phyloP scores from a whole-genome alignment of 1,284 basidiomycete species.

The Ustilago bromivora region DNA sequence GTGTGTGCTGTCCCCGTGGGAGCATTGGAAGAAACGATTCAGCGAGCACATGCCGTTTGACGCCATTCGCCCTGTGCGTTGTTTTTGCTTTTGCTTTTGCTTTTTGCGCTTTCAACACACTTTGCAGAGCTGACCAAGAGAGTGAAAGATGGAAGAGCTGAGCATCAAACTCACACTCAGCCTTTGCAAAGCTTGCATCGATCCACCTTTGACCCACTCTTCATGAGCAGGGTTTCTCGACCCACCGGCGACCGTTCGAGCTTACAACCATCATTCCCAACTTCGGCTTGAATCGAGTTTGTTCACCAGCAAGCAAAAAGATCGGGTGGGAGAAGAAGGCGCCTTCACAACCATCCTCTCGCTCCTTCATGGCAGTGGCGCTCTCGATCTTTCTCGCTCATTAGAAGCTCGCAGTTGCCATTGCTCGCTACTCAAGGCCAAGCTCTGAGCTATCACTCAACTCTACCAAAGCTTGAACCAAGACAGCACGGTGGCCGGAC shows the following conservation, averaged over 20 bases:
- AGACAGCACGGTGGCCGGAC: neutral
- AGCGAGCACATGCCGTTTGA: slow-evolving; percentile 1
- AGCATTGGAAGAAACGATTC: neutral
- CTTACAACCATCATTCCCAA: slow-evolving; percentile 1
- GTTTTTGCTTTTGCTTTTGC: neutral
- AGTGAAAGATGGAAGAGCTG: neutral
- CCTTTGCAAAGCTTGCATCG: neutral
- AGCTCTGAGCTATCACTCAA: neutral
- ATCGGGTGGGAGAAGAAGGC: slow-evolving; percentile 1
- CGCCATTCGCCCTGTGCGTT: slow-evolving; percentile 2
- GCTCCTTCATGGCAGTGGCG: neutral
- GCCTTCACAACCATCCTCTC: neutral
- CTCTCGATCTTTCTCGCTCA: neutral
- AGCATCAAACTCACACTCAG: slow-evolving; percentile 1
- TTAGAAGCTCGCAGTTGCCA: neutral
- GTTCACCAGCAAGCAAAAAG: neutral
- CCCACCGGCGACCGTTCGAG: slow-evolving; percentile 10
- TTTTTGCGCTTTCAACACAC: slow-evolving; percentile 3
- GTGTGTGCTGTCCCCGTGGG: neutral
- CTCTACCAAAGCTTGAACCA: neutral
- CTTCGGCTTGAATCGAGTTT: neutral
- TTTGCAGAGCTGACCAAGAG: neutral
- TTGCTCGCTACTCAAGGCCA: neutral
- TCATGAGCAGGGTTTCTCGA: neutral
- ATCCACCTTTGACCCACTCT: neutral